Evolutionary conservation across 345 rosid genomes (phyloP), one percentile per base, ranked within the genome.

Genomic region (Dipteronia dyeriana): DNA sequence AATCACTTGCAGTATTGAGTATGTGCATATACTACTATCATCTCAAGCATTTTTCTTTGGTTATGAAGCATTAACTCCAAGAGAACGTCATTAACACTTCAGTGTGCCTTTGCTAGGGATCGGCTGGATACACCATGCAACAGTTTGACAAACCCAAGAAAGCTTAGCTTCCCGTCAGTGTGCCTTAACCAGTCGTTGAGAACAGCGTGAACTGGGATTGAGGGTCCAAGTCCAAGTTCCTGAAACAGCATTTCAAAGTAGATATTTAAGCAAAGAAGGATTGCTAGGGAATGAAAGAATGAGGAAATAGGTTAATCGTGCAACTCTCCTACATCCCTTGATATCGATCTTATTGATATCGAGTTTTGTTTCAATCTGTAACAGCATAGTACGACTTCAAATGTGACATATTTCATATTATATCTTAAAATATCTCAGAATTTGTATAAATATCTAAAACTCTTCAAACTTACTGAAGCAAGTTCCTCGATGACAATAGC

Each of bases 211-310:
- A 94, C 93, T 6, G 99, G 99, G 53, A 97, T 84, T 0, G 97
- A 86, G 57, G 98, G 97, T 56, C 92, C 93, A 68, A 96, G 95
- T 11, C 99, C 99, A 43, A 97, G 97, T 85, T 97, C 99, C 99
- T 97, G 91, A 84, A 76, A 85, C 29, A 70, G 23, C 49, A 53
- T 76, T 54, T 43, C 17, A 14, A 14, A 22, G 68, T 20, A 23
- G 31, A 67, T 12, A 62, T 26, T 6, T 5, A 19, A 54, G 16
- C 13, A 59, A 23, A 47, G 17, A 1, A 47, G 14, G 7, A 51
- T 9, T 19, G 4, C 7, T 25, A 26, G 76, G 8, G 7, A 56
- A 38, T 2, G 53, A 20, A 56, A 39, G 63, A 34, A n/a, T 0
- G 73, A 71, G 20, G 64, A 38, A 31, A 57, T 5, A 6, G 31